Conservation (phyloP, 2,329 filamentous ascomycete genomes). For the Graphilbum sp. region DNA sequence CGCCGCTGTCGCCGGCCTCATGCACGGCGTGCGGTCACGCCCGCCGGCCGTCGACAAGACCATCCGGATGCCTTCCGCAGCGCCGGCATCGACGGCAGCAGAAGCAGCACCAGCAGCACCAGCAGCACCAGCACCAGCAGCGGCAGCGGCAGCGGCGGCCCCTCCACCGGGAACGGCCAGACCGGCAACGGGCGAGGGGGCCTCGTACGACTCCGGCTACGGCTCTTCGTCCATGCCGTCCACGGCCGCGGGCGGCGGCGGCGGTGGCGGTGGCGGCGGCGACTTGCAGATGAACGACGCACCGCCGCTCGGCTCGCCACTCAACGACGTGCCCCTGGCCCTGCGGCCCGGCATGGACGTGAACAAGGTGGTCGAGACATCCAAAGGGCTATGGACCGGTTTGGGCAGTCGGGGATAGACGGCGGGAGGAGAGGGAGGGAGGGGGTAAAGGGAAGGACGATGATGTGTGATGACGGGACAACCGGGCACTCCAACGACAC, state of each 20-base stretch:
- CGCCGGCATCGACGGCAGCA: not conserved
- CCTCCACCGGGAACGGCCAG: no score
- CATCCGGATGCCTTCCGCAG: not conserved
- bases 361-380: slow-evolving; percentile 45
- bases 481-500: not conserved
- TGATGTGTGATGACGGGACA: not conserved
- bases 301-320: slow-evolving; percentile 8
- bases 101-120: no score
- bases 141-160: no score
- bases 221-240: slow-evolving; percentile 25
- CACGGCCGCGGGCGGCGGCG: slow-evolving; percentile 10
- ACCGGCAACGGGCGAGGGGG: slow-evolving; percentile 4
- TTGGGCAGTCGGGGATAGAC: slow-evolving; percentile 11
- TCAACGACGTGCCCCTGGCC: slow-evolving; percentile 22
- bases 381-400: slow-evolving; percentile 43
- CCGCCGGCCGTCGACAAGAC: not conserved
- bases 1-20: not conserved
- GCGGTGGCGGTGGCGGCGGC: slow-evolving; percentile 15
- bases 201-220: slow-evolving; percentile 30
- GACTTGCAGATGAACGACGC: slow-evolving; percentile 35
- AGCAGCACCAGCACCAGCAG: no score
- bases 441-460: not conserved
- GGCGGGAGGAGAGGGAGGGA: not conserved
- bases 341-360: slow-evolving; percentile 37
- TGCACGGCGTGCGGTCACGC: not conserved